Percentiles rank a stretch among this genome's conserved stretches.
These are phyloP conservation scores for Anisogramma anomala DNA, from an alignment of 2,329 filamentous ascomycete species.

Conservation along the genomic window DNA sequence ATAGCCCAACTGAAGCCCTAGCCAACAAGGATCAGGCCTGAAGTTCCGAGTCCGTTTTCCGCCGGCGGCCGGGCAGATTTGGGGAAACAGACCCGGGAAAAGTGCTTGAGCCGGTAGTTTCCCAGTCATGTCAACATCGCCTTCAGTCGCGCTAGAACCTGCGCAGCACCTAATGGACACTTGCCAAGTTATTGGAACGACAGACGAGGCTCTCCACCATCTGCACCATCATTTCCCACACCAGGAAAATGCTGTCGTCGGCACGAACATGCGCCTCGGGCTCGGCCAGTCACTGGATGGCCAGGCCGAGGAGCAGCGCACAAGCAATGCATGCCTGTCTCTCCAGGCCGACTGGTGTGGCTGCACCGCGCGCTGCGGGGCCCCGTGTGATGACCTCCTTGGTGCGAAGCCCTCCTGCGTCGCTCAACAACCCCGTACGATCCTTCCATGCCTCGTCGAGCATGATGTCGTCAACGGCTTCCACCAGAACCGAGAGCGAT, in stretches of 20 bases:
- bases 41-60: too few species aligned
- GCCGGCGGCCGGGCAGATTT: too few species aligned
- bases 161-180: background rate
- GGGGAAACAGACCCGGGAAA: too few species aligned
- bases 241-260: conserved; percentile 9
- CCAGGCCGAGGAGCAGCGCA: conserved; percentile 14
- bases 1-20: too few species aligned
- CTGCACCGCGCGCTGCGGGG: background rate
- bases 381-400: too few species aligned
- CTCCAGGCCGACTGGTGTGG: too few species aligned
- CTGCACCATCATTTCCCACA: background rate
- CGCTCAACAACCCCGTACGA: conserved; percentile 18
- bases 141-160: background rate
- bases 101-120: too few species aligned
- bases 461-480: conserved; percentile 41
- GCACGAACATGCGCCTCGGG: conserved; percentile 10
- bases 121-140: too few species aligned
- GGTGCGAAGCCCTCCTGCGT: background rate
- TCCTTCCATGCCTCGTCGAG: conserved; percentile 33
- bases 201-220: conserved; percentile 1
- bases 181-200: background rate
- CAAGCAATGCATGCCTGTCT: conserved; percentile 10
- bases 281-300: conserved; percentile 10
- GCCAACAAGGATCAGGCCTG: too few species aligned
- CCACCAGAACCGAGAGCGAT: conserved; percentile 80